Conservation (phyloP, 306 rosid genomes). For the Quercus parvula region DNA sequence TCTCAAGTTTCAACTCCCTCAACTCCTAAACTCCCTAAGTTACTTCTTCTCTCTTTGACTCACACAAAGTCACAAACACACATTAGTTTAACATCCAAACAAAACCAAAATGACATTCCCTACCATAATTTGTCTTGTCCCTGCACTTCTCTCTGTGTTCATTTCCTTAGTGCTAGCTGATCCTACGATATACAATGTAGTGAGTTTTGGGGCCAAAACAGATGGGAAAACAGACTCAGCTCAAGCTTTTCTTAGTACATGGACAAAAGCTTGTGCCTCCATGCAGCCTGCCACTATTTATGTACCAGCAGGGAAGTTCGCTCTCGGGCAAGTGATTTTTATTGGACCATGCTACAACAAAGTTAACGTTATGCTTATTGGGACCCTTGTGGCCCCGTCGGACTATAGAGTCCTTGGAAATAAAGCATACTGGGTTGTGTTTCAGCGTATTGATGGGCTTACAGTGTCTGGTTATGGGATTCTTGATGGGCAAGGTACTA, state of each 20-base stretch:
- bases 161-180: neutral
- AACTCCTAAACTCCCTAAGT: neutral
- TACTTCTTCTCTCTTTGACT: neutral
- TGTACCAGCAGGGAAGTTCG: slow-evolving; percentile 44
- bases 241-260: slow-evolving; percentile 32
- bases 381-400: slow-evolving; percentile 43
- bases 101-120: slow-evolving; percentile 4
- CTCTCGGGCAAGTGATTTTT: slow-evolving; percentile 25
- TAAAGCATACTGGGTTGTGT: slow-evolving; percentile 33
- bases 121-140: neutral
- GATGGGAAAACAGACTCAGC: slow-evolving; percentile 35
- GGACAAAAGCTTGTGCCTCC: slow-evolving; percentile 43
- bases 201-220: slow-evolving; percentile 27
- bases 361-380: slow-evolving; percentile 29
- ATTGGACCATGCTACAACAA: slow-evolving; percentile 41
- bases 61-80: neutral
- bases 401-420: slow-evolving; percentile 37
- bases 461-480: slow-evolving; percentile 30
- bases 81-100: neutral
- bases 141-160: neutral
- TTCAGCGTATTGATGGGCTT: slow-evolving; percentile 32
- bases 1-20: slow-evolving; percentile 15
- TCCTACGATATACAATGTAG: slow-evolving; percentile 19
- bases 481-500: slow-evolving; percentile 50
- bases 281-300: slow-evolving; percentile 22